Conservation (phyloP, 169 alveolate genomes). For the Pseudocohnilembus persalinus region DNA sequence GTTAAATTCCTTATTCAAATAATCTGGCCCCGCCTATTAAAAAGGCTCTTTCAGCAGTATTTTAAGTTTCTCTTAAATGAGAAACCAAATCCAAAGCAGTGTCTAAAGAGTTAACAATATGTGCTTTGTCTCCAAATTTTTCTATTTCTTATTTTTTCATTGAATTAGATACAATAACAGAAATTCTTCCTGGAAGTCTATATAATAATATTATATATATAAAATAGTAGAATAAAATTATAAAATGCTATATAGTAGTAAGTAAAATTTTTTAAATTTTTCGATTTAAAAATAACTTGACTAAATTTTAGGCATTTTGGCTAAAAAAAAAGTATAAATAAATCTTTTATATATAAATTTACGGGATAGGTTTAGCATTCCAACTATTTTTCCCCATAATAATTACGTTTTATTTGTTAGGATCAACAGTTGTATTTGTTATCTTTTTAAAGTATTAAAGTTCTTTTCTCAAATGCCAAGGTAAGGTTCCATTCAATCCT, state of each 20-base stretch:
- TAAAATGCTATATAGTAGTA: too few species aligned
- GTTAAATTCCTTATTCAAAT: constrained; percentile 74
- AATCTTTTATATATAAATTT: constrained; percentile 87
- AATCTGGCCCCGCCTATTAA: constrained; percentile 87
- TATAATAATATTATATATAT: too few species aligned
- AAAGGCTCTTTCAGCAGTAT: constrained; percentile 4
- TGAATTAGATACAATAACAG: constrained; percentile 22
- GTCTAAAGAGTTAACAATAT: constrained; percentile 40
- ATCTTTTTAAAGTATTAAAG: constrained; percentile 80
- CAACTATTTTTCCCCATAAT: constrained; percentile 97
- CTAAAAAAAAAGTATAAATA: constrained; percentile 64
- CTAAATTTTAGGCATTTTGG: too few species aligned
- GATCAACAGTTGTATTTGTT: constrained; percentile 59
- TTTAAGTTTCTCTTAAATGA: constrained; percentile 2
- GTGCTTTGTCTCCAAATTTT: neutral
- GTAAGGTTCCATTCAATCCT: constrained; percentile 87
- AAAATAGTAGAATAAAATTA: too few species aligned
- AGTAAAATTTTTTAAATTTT: constrained; percentile 1
- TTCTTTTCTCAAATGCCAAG: constrained; percentile 91
- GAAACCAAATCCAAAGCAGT: constrained; percentile 27
- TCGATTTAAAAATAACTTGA: neutral
- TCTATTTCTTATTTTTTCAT: constrained; percentile 20
- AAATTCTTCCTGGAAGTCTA: constrained; percentile 2
- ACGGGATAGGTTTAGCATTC: constrained; percentile 88
- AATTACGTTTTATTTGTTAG: constrained; percentile 80